A percentile compares a stretch with the other conserved stretches of the same genome.
Evolutionary conservation across 257 asterid species (phyloP).

Genomic region (Linaria vulgaris): DNA sequence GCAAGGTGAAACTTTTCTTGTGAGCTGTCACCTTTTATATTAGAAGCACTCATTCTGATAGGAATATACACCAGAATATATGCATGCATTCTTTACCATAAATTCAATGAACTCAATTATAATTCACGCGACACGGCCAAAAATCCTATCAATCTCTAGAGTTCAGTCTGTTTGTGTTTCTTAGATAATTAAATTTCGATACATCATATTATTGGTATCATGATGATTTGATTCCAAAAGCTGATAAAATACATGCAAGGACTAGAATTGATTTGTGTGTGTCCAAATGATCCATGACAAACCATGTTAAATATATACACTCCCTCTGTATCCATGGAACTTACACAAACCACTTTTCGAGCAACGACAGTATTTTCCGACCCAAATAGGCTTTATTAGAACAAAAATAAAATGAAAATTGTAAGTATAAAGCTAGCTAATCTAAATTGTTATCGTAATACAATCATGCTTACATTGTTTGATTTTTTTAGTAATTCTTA

Average conservation of each 20-base stretch:
- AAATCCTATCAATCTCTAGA: background rate
- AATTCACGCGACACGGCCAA: constrained; percentile 13
- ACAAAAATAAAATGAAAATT: no score
- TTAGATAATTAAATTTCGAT: background rate
- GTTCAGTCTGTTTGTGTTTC: background rate
- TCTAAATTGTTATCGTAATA: no score
- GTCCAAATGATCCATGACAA: constrained; percentile 17
- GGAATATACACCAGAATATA: constrained; percentile 28
- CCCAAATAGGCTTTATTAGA: no score
- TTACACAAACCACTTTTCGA: no score
- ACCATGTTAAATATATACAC: constrained; percentile 11
- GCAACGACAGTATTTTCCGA: no score
- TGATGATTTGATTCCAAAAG: constrained; percentile 1
- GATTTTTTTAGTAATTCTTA: no score
- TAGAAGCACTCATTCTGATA: constrained; percentile 21
- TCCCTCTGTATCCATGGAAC: background rate
- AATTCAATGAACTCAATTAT: constrained; percentile 34
- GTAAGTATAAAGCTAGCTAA: no score
- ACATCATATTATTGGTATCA: background rate
- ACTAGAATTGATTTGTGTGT: no score
- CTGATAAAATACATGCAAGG: constrained; percentile 6
- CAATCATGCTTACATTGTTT: no score
- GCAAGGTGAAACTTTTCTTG: no score
- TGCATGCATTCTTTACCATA: constrained; percentile 29
- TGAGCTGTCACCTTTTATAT: constrained; percentile 15